phyloP scores from a whole-genome alignment of 176 grass and related monocot genomes.

The Avena insularis region DNA sequence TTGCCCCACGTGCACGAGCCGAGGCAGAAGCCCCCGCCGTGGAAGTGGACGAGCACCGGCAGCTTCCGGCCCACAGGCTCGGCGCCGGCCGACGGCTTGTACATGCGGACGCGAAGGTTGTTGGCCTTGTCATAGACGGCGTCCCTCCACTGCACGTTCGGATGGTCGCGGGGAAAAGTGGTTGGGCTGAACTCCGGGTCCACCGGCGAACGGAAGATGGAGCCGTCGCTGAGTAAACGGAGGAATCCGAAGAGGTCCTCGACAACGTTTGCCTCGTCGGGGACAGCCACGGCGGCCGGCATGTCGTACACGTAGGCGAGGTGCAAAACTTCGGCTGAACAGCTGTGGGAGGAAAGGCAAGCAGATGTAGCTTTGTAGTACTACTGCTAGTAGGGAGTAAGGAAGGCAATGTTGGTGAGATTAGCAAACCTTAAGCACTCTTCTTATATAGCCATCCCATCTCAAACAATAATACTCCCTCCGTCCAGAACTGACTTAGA shows the following conservation, averaged over 20 bases:
- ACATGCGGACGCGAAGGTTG: slow-evolving; percentile 70
- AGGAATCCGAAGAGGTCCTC: slow-evolving; percentile 54
- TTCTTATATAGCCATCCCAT: not conserved
- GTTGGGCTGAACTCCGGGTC: slow-evolving; percentile 43
- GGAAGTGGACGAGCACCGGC: slow-evolving; percentile 72
- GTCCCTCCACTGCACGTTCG: slow-evolving; percentile 72
- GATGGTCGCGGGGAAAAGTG: slow-evolving; percentile 47
- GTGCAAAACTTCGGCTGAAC: not conserved
- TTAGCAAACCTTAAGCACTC: not conserved
- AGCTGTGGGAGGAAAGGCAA: not conserved
- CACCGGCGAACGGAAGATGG: slow-evolving; percentile 43
- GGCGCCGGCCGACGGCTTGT: slow-evolving; percentile 45
- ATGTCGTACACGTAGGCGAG: not conserved
- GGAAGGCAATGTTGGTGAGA: slow-evolving; percentile 14
- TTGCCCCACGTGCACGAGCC: slow-evolving; percentile 85
- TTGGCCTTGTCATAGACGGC: slow-evolving; percentile 57
- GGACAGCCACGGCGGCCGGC: slow-evolving; percentile 33
- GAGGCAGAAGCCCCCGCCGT: slow-evolving; percentile 86
- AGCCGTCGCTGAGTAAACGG: slow-evolving; percentile 53
- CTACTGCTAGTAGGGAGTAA: not conserved
- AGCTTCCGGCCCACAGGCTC: slow-evolving; percentile 21
- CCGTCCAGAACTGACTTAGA: no score
- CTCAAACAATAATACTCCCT: no score
- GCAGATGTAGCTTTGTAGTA: not conserved
- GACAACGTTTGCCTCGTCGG: slow-evolving; percentile 1